Evolutionary conservation across 108 stramenopile genomes (phyloP).

Genomic region (Licmophora abbreviata): DNA sequence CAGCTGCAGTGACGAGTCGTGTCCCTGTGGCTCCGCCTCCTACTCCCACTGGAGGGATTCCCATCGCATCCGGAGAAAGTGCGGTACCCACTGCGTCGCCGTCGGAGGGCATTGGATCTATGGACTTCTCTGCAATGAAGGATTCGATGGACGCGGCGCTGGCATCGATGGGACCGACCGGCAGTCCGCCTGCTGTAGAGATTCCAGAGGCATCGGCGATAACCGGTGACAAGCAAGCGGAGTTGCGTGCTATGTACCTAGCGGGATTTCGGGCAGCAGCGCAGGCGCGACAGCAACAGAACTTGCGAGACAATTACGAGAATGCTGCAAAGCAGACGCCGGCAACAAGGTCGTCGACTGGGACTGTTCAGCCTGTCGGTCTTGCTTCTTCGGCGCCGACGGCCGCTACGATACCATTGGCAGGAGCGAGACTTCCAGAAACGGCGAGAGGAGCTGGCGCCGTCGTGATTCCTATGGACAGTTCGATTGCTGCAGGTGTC

Average conservation of each 20-base stretch:
- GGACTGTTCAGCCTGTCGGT: neutral
- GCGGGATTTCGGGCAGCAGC: conserved; percentile 80
- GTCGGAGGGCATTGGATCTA: neutral
- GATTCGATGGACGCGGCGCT: conserved; percentile 42
- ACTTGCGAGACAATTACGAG: conserved; percentile 28
- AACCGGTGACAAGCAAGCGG: conserved; percentile 36
- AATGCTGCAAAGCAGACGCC: conserved; percentile 11
- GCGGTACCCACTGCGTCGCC: neutral
- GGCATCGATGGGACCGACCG: conserved; percentile 3
- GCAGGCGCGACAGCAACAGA: conserved; percentile 25
- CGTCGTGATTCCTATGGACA: conserved; percentile 23
- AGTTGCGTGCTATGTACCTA: conserved; percentile 79
- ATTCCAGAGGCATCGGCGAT: neutral
- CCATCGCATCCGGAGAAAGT: neutral
- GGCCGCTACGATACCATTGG: conserved; percentile 3
- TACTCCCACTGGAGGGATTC: neutral
- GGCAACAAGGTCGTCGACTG: neutral
- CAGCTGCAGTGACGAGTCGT: neutral
- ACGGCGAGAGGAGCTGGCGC: conserved; percentile 16
- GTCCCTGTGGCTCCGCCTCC: neutral
- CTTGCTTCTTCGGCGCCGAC: neutral
- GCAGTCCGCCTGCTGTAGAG: neutral
- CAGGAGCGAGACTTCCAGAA: conserved; percentile 1
- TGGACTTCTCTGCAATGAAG: conserved; percentile 38
- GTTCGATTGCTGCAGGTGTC: conserved; percentile 36